Evolutionary conservation across 2,329 filamentous ascomycete species (phyloP).

Genomic region (Aspergillus viridinutans): DNA sequence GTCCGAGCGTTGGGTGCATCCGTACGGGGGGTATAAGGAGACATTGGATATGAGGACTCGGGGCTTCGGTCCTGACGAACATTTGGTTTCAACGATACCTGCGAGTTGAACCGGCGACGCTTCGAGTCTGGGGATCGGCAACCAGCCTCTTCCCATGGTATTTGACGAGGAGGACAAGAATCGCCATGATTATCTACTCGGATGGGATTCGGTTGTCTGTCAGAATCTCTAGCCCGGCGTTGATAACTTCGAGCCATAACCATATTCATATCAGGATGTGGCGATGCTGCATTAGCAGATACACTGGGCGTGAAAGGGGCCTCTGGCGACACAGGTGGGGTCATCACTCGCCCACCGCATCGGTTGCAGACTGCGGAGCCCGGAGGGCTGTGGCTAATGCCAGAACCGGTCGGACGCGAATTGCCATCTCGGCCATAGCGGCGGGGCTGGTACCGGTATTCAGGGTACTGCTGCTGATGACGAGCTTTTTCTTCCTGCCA

Average conservation of each 20-base stretch:
- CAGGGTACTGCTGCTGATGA: constrained; percentile 84
- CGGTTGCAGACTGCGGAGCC: constrained; percentile 37
- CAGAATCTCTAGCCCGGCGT: constrained; percentile 20
- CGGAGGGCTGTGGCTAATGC: constrained; percentile 34
- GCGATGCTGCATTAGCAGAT: constrained; percentile 24
- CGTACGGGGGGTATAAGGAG: constrained; percentile 42
- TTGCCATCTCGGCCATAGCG: constrained; percentile 56
- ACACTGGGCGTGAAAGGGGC: constrained; percentile 37
- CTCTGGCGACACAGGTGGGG: constrained; percentile 40
- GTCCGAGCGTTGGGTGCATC: constrained; percentile 30
- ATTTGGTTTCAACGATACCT: constrained; percentile 35
- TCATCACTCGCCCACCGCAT: constrained; percentile 48
- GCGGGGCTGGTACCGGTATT: constrained; percentile 89
- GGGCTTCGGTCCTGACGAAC: constrained; percentile 37
- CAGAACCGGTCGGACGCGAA: constrained; percentile 31
- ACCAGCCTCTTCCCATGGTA: constrained; percentile 28
- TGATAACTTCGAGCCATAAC: constrained; percentile 19
- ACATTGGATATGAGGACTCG: constrained; percentile 40
- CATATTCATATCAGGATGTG: constrained; percentile 24
- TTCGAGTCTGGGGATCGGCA: constrained; percentile 56
- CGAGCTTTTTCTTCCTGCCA: constrained; percentile 76
- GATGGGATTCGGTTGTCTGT: constrained; percentile 21
- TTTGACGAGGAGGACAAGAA: constrained; percentile 18
- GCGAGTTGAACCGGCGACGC: constrained; percentile 57
- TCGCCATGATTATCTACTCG: constrained; percentile 22